Evolutionary conservation across 176 grass and related monocot species (phyloP), one percentile per base, ranked within the genome.

Genomic region (Lolium rigidum): DNA sequence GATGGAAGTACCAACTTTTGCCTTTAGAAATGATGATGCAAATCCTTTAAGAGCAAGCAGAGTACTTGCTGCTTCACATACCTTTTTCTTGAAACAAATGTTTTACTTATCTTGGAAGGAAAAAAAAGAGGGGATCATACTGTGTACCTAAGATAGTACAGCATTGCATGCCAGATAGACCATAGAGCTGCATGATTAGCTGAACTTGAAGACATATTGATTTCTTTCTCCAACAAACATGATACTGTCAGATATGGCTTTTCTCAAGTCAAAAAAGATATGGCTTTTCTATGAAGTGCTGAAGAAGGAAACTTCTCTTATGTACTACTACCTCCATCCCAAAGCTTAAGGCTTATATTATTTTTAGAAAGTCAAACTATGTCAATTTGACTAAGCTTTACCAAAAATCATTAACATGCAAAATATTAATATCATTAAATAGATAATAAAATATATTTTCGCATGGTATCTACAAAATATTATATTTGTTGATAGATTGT

Each of bases 1-100:
- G 72, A 52, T 76, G 60, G 83, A 78, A 54, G 25, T 13, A 64
- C 20, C 46, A 66, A 22, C 59, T 12, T 85, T 10, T 85, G 20
- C 58, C 31, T 64, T 22, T 14, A 44, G 68, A 55, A 71, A 82
- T 12, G 35, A 71, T 51, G 47, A 71, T 51, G 47, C 46, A 21
- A 15, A 43, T 43, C 22, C 0, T 56, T 70, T 1, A 56, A 35
- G 47, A 82, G 10, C 1, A n/a, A 80, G 41, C 61, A 5, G 26
- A 11, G 60, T 15, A 22, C 5, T 43, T 35, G 5, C n/a, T 79
- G 77, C 15, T 79, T 62, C 57, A 3, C 26, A 52, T 48, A 39
- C 63, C 50, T 69, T 48, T n/a, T n/a, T 48, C 12, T 49, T 73
- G 43, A 25, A 25, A 25, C 2, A 47, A 22, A 49, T 46, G 77